Evolutionary conservation across 2,329 filamentous ascomycete genomes (phyloP).

Genomic region (Fusarium hostae): DNA sequence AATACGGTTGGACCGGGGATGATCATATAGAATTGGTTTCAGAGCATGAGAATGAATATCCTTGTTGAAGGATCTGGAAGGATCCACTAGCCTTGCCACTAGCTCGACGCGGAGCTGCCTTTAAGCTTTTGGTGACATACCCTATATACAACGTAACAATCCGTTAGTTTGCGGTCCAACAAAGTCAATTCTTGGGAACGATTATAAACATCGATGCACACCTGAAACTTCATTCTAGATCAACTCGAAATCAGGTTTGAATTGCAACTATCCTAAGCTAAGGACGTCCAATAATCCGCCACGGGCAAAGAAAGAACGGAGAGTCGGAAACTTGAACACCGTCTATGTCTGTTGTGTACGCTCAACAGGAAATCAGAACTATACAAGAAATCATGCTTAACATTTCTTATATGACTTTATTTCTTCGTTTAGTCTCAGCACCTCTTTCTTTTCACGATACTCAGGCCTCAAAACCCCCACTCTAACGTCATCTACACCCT

Average conservation of each 20-base stretch:
- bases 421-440: accelerated
- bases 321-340: neutral
- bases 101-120: neutral
- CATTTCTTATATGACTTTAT: accelerated
- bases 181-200: neutral
- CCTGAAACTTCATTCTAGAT: accelerated
- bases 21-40: neutral
- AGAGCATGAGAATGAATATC: neutral
- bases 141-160: neutral
- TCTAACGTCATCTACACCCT: accelerated
- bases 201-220: accelerated
- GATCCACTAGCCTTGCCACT: neutral
- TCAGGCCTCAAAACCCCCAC: accelerated
- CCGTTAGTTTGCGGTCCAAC: neutral
- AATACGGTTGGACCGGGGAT: neutral
- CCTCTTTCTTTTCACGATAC: accelerated
- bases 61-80: neutral
- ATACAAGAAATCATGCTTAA: accelerated
- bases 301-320: neutral
- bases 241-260: neutral
- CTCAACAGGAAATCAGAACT: accelerated
- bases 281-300: accelerated
- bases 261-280: no score
- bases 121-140: neutral
- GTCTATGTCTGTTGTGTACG: accelerated